Percentiles rank a stretch among this genome's conserved stretches.
Evolutionary conservation across 164 flowering plant genomes (phyloP).

Genomic region (Piper betle): DNA sequence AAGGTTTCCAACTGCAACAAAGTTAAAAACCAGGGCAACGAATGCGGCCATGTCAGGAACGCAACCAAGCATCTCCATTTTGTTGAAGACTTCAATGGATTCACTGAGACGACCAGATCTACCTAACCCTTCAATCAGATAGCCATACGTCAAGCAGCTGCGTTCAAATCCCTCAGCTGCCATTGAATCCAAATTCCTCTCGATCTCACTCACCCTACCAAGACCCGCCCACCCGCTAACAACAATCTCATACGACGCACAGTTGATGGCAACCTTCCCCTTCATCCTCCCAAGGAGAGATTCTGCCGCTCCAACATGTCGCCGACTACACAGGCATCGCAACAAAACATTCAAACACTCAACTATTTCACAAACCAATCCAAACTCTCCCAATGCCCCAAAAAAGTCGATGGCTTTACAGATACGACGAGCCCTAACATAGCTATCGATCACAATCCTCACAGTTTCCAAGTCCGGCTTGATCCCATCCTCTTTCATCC

Average conservation of each 20-base stretch:
- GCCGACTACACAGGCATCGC: slow-evolving; percentile 42
- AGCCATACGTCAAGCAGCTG: slow-evolving; percentile 40
- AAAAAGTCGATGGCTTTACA: slow-evolving; percentile 46
- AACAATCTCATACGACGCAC: slow-evolving; percentile 38
- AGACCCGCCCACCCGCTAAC: slow-evolving; percentile 68
- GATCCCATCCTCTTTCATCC: slow-evolving; percentile 30
- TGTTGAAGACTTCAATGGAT: slow-evolving; percentile 45
- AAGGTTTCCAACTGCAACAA: slow-evolving; percentile 31
- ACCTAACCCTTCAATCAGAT: slow-evolving; percentile 60
- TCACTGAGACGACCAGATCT: slow-evolving; percentile 58
- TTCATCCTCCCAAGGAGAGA: slow-evolving; percentile 34
- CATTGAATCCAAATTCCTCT: slow-evolving; percentile 46
- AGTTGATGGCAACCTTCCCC: slow-evolving; percentile 35
- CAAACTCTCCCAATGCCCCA: slow-evolving; percentile 36
- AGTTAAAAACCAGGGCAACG: slow-evolving; percentile 65
- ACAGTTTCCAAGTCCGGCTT: slow-evolving; percentile 31
- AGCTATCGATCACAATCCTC: slow-evolving; percentile 51
- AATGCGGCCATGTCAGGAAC: slow-evolving; percentile 31
- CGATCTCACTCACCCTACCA: slow-evolving; percentile 48
- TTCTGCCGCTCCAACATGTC: slow-evolving; percentile 52
- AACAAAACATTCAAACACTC: slow-evolving; percentile 54
- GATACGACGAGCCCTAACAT: slow-evolving; percentile 37
- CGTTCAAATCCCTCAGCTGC: slow-evolving; percentile 43
- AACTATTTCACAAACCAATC: slow-evolving; percentile 23
- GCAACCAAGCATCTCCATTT: slow-evolving; percentile 40